A percentile compares a stretch with the other conserved stretches of the same genome.
These are phyloP conservation scores for Rauvolfia tetraphylla DNA, from an alignment of 257 asterid genomes.

Conservation along the genomic window DNA sequence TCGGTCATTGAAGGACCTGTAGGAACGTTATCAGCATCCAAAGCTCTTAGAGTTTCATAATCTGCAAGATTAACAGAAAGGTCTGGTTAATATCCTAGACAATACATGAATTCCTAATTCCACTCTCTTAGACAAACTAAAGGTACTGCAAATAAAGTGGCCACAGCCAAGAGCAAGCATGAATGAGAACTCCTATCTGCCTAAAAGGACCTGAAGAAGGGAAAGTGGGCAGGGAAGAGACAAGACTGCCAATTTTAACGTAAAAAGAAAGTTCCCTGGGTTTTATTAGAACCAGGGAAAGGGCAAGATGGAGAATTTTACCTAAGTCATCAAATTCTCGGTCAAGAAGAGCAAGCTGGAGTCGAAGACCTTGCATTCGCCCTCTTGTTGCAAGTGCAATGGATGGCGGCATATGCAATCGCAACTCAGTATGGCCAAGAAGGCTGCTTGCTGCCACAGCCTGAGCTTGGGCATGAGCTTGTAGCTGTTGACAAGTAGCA, in stretches of 20 bases:
- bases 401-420: conserved; percentile 98
- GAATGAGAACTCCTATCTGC: background rate
- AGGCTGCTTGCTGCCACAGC: conserved; percentile 95
- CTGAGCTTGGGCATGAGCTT: conserved; percentile 99
- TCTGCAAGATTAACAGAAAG: conserved; percentile 45
- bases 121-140: background rate
- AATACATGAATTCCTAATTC: background rate
- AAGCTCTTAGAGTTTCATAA: conserved; percentile 88
- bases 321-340: conserved; percentile 97
- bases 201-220: background rate
- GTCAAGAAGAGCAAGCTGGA: conserved; percentile 99
- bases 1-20: conserved; percentile 86
- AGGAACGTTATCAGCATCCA: conserved; percentile 86
- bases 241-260: background rate
- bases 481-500: conserved; percentile 99
- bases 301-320: conserved; percentile 18
- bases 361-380: conserved; percentile 93
- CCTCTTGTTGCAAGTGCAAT: conserved; percentile 95
- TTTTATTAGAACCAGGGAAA: conserved; percentile 4
- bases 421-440: conserved; percentile 92
- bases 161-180: background rate
- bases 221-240: background rate
- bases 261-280: background rate
- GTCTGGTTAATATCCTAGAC: background rate
- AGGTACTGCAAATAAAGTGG: background rate